phyloP scores from a whole-genome alignment of 768 basidiomycete species.

The Lepiota brunneoincarnata region DNA sequence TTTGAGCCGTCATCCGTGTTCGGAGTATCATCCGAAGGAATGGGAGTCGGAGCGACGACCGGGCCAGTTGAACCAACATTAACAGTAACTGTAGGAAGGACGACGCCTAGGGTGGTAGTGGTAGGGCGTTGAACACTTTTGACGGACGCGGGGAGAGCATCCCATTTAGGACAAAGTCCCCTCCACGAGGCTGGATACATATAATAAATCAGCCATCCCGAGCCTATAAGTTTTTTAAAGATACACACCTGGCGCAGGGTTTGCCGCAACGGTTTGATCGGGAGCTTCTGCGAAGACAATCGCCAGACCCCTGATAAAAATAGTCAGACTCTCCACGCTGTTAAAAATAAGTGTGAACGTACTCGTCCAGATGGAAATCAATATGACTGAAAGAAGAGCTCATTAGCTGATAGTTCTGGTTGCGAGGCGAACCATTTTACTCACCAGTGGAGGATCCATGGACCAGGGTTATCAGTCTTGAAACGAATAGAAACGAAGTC shows the following conservation, averaged over 20 bases:
- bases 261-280: background rate
- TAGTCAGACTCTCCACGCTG: background rate
- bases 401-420: no score
- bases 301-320: conserved; percentile 26
- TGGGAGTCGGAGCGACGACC: no score
- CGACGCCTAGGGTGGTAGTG: no score
- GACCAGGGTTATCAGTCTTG: conserved; percentile 61
- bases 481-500: conserved; percentile 54
- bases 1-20: no score
- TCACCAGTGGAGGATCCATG: conserved; percentile 40
- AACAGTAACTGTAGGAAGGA: no score
- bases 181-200: conserved; percentile 26
- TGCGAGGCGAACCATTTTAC: no score
- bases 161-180: conserved; percentile 31
- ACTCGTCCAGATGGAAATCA: conserved; percentile 48
- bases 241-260: conserved; percentile 1
- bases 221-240: conserved; percentile 13
- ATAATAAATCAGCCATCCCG: background rate
- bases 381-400: conserved; percentile 44
- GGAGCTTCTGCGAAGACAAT: conserved; percentile 31
- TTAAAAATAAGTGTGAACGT: conserved; percentile 13
- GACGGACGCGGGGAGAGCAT: background rate
- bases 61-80: no score
- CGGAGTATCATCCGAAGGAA: no score
- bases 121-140: no score